These are phyloP conservation scores for Candida ponderosae DNA, from an alignment of 805 yeast species.

Conservation along the genomic window DNA sequence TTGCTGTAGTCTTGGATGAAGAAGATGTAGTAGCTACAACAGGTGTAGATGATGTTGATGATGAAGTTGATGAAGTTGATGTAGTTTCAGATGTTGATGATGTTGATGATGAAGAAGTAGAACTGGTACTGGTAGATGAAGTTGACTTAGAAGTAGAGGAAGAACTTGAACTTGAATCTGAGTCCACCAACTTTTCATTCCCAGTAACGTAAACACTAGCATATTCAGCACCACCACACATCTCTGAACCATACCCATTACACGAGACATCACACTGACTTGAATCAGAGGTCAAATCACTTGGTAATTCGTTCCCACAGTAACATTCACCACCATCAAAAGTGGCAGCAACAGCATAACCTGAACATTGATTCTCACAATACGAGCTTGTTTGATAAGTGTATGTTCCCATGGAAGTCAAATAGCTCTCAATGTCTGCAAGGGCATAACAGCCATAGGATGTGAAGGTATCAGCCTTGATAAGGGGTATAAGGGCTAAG, in stretches of 20 bases:
- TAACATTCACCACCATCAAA: conserved; percentile 50
- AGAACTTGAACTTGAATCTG: conserved; percentile 3
- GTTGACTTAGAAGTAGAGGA: conserved; percentile 6
- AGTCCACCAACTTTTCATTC: conserved; percentile 13
- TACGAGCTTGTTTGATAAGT: conserved; percentile 51
- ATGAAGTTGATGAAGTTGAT: conserved; percentile 4
- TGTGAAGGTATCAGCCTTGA: conserved; percentile 8
- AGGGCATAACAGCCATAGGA: conserved; percentile 29
- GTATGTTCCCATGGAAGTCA: conserved; percentile 36
- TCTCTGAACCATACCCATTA: conserved; percentile 52
- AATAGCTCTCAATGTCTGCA: conserved; percentile 15
- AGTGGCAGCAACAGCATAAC: conserved; percentile 41
- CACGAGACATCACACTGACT: conserved; percentile 40
- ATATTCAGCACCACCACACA: conserved; percentile 54
- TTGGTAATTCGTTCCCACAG: conserved; percentile 50
- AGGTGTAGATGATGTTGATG: conserved; percentile 7
- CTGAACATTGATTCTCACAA: conserved; percentile 46
- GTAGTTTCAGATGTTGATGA: conserved; percentile 4
- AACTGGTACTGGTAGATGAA: conserved; percentile 1
- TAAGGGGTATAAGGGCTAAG: too few species aligned
- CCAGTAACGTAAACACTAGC: conserved; percentile 36
- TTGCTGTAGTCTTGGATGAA: conserved; percentile 1
- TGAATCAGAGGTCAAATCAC: conserved; percentile 20
- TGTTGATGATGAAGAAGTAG: conserved; percentile 8
- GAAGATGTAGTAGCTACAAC: conserved; percentile 4